Evolutionary conservation across 1,284 basidiomycete genomes (phyloP).

Genomic region (Coniferiporia sulphurascens): DNA sequence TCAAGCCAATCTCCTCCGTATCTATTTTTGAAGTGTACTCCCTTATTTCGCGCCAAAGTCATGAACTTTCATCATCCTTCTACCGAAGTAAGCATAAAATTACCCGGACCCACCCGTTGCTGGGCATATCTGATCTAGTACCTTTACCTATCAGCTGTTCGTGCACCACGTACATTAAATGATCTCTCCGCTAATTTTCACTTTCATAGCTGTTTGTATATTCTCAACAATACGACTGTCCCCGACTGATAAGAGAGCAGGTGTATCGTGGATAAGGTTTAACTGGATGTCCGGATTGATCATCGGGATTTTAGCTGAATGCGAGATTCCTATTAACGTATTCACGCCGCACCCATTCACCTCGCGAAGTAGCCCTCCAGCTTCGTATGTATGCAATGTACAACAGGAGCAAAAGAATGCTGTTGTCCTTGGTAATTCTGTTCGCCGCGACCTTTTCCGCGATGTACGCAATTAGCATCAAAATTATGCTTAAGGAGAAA

Average conservation of each 20-base stretch:
- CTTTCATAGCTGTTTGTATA: not conserved
- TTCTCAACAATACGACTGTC: not conserved
- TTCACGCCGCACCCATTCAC: not conserved
- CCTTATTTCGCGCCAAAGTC: too few relatives aligned
- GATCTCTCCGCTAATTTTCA: too few relatives aligned
- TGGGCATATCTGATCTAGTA: too few relatives aligned
- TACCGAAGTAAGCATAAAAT: too few relatives aligned
- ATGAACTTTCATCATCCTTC: too few relatives aligned
- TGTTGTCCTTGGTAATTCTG: not conserved
- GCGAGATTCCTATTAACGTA: not conserved
- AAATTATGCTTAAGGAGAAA: not conserved
- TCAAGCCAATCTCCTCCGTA: too few relatives aligned
- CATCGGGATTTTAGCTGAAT: not conserved
- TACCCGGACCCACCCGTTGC: too few relatives aligned
- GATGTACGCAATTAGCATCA: not conserved
- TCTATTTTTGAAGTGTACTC: too few relatives aligned
- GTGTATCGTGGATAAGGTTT: not conserved
- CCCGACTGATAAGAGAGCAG: not conserved
- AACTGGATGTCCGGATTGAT: not conserved
- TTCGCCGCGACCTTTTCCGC: not conserved
- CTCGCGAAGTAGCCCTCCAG: not conserved
- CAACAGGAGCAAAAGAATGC: not conserved
- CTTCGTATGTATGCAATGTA: constrained; percentile 4
- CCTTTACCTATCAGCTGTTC: too few relatives aligned
- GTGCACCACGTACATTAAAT: too few relatives aligned